These are phyloP conservation scores for Perilla frutescens DNA, from an alignment of 257 asterid genomes.

Conservation along the genomic window DNA sequence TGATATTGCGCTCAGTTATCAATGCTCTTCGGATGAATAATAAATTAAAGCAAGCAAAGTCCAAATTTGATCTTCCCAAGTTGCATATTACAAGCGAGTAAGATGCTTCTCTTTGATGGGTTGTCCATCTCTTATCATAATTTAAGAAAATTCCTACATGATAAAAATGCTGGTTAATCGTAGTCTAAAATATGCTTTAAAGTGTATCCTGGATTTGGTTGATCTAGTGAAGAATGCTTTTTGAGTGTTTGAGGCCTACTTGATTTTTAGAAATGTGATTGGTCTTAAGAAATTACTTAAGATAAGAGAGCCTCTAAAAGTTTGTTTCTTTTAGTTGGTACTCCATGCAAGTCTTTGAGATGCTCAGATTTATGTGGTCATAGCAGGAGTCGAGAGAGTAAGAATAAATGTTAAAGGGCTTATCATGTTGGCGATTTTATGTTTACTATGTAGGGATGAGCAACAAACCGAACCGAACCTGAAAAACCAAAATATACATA, in stretches of 20 bases:
- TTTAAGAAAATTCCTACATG: slow-evolving; percentile 12
- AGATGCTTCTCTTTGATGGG: slow-evolving; percentile 37
- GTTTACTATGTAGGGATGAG: no score
- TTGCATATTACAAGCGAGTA: slow-evolving; percentile 68
- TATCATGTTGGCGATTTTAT: background rate
- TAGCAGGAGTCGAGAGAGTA: background rate
- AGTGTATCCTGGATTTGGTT: slow-evolving; percentile 14
- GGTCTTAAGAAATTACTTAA: background rate
- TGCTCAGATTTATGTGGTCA: slow-evolving; percentile 12
- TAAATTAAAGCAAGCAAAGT: slow-evolving; percentile 45
- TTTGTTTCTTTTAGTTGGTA: background rate
- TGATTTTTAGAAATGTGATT: slow-evolving; percentile 3
- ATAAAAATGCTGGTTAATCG: slow-evolving; percentile 8
- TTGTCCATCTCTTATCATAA: slow-evolving; percentile 18
- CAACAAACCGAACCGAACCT: no score
- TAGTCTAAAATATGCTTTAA: slow-evolving; percentile 18
- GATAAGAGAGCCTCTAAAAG: background rate
- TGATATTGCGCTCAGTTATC: slow-evolving; percentile 58
- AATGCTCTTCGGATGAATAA: slow-evolving; percentile 61
- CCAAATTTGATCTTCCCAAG: slow-evolving; percentile 55
- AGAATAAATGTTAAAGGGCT: no score
- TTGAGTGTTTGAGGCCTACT: background rate
- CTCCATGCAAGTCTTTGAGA: background rate
- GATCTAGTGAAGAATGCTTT: slow-evolving; percentile 18
- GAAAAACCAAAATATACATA: no score